A percentile compares a stretch with the other conserved stretches of the same genome.
Evolutionary conservation across 2,329 filamentous ascomycete genomes (phyloP).

Genomic region (Aspergillus japonicus): DNA sequence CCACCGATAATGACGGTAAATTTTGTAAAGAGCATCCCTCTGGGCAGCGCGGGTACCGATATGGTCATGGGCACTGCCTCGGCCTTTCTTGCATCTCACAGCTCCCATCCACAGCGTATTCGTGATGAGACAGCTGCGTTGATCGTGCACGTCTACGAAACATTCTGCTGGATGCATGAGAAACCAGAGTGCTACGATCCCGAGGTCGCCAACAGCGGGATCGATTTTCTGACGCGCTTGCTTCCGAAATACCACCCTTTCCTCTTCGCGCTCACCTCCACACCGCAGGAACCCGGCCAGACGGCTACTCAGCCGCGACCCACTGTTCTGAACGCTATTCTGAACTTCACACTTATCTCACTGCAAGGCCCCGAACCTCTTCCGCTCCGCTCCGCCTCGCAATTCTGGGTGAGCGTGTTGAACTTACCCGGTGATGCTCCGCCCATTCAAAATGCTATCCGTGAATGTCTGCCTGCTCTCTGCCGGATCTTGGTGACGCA

Average conservation of each 20-base stretch:
- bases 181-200: constrained; percentile 39
- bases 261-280: constrained; percentile 37
- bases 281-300: constrained; percentile 17
- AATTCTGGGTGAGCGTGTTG: constrained; percentile 45
- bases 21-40: constrained; percentile 42
- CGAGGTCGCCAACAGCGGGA: constrained; percentile 45
- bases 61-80: constrained; percentile 48
- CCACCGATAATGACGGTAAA: constrained; percentile 41
- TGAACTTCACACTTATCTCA: constrained; percentile 43
- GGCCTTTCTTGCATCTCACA: constrained; percentile 46
- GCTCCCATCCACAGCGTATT: constrained; percentile 35
- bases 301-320: constrained; percentile 18
- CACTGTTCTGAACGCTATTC: constrained; percentile 34
- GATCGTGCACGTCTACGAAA: constrained; percentile 41
- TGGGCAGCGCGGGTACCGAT: constrained; percentile 42
- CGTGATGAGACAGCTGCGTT: constrained; percentile 35
- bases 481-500: constrained; percentile 42
- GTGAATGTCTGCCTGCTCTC: constrained; percentile 38
- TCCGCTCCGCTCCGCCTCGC: constrained; percentile 47
- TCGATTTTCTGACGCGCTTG: constrained; percentile 46
- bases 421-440: constrained; percentile 32
- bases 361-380: constrained; percentile 45
- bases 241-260: constrained; percentile 42
- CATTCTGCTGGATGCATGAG: constrained; percentile 39
- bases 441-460: constrained; percentile 31